Evolutionary conservation across 306 rosid species (phyloP).

Genomic region (Prunus mume): DNA sequence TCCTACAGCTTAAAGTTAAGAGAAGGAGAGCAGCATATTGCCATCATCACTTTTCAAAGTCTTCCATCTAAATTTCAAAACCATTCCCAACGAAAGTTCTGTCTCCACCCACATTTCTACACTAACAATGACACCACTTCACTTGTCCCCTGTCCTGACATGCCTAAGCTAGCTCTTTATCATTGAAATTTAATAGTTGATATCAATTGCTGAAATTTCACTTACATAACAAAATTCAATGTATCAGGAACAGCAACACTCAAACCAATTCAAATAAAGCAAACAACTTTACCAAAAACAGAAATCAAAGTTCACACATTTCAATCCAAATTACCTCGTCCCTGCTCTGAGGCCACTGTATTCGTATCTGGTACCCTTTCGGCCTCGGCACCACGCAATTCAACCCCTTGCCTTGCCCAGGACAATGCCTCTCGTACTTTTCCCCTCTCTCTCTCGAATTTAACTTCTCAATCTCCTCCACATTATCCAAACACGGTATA

Average conservation of each 20-base stretch:
- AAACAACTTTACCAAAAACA: neutral
- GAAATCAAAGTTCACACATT: conserved; percentile 20
- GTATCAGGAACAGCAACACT: neutral
- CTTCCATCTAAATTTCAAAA: neutral
- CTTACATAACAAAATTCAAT: neutral
- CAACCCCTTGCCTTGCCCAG: conserved; percentile 41
- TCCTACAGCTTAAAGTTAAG: neutral
- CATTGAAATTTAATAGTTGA: neutral
- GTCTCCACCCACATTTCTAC: neutral
- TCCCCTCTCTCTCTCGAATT: conserved; percentile 48
- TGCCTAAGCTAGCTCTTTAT: neutral
- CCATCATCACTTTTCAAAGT: neutral
- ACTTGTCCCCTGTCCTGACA: neutral
- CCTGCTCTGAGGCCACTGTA: conserved; percentile 81
- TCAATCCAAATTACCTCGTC: conserved; percentile 65
- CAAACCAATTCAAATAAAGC: neutral
- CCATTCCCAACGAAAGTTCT: neutral
- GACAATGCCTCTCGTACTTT: conserved; percentile 79
- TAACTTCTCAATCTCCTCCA: conserved; percentile 34
- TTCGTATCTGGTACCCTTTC: conserved; percentile 48
- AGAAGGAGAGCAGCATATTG: neutral
- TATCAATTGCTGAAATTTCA: neutral
- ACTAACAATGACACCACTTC: neutral
- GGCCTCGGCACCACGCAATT: conserved; percentile 71
- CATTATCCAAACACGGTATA: conserved; percentile 81